These are phyloP conservation scores for Amborella trichopoda DNA, from an alignment of 164 flowering plant species.

Conservation along the genomic window DNA sequence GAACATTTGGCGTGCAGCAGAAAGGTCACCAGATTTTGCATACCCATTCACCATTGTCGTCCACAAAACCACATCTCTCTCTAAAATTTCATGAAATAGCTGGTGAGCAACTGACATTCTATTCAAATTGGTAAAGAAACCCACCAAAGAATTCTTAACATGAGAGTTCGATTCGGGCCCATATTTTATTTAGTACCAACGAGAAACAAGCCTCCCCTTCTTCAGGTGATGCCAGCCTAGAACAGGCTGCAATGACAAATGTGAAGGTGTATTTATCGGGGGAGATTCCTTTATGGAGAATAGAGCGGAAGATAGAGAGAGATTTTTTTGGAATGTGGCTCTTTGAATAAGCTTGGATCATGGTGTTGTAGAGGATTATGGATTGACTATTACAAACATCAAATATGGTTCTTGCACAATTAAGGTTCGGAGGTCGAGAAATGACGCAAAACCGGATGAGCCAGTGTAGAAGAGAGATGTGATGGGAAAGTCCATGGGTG, in stretches of 20 bases:
- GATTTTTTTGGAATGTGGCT: conserved; percentile 19
- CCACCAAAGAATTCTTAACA: conserved; percentile 38
- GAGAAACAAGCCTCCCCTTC: conserved; percentile 32
- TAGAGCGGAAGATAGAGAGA: conserved; percentile 20
- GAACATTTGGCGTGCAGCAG: conserved; percentile 23
- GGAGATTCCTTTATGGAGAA: conserved; percentile 12
- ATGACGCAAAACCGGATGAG: conserved; percentile 32
- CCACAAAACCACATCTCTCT: conserved; percentile 38
- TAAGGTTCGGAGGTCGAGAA: conserved; percentile 9
- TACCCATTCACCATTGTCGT: conserved; percentile 40
- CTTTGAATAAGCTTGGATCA: conserved; percentile 39
- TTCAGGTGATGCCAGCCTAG: conserved; percentile 12
- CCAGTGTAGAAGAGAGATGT: conserved; percentile 13
- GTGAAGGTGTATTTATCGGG: conserved; percentile 55
- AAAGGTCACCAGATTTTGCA: conserved; percentile 27
- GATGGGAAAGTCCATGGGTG: conserved; percentile 10
- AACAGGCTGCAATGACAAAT: conserved; percentile 29
- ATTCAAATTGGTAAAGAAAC: conserved; percentile 21
- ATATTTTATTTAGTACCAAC: conserved; percentile 16
- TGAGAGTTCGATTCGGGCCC: conserved; percentile 23
- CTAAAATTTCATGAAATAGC: conserved; percentile 38
- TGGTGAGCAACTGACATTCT: conserved; percentile 22
- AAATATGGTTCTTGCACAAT: conserved; percentile 25
- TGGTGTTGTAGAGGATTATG: conserved; percentile 29
- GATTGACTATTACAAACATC: conserved; percentile 16